Evolutionary conservation across 306 rosid genomes (phyloP).

Genomic region (Quercus wislizeni): DNA sequence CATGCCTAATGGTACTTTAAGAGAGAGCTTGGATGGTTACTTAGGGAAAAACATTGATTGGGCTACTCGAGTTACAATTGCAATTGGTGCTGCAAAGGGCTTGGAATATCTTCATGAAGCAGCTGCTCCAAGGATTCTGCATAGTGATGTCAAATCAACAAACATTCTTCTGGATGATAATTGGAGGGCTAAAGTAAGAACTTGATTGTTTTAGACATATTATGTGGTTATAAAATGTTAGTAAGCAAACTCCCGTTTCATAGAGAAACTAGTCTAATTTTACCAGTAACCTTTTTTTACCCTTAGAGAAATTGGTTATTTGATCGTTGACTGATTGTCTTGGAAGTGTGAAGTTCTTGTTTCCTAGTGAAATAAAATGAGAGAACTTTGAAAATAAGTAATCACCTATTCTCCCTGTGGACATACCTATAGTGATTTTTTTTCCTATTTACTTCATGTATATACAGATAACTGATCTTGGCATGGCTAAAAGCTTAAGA

Average conservation of each 20-base stretch:
- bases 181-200: conserved; percentile 79
- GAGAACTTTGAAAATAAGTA: not conserved
- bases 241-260: not conserved
- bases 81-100: conserved; percentile 97
- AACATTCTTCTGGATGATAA: conserved; percentile 90
- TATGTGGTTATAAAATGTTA: not conserved
- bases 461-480: conserved; percentile 93
- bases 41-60: conserved; percentile 61
- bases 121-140: conserved; percentile 95
- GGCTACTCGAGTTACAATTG: conserved; percentile 78
- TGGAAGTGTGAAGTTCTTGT: not conserved
- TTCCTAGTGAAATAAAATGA: not conserved
- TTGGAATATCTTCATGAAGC: conserved; percentile 98
- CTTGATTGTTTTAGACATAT: conserved; percentile 18
- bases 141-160: conserved; percentile 92
- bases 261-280: not conserved
- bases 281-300: not conserved
- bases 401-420: conserved; percentile 1
- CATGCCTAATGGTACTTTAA: conserved; percentile 82
- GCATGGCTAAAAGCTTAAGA: conserved; percentile 80
- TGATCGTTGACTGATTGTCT: not conserved
- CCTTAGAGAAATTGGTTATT: not conserved
- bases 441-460: conserved; percentile 1
- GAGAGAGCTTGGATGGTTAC: conserved; percentile 76
- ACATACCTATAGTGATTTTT: not conserved